phyloP scores from a whole-genome alignment of 805 yeast species.

The Metschnikowia lunata region DNA sequence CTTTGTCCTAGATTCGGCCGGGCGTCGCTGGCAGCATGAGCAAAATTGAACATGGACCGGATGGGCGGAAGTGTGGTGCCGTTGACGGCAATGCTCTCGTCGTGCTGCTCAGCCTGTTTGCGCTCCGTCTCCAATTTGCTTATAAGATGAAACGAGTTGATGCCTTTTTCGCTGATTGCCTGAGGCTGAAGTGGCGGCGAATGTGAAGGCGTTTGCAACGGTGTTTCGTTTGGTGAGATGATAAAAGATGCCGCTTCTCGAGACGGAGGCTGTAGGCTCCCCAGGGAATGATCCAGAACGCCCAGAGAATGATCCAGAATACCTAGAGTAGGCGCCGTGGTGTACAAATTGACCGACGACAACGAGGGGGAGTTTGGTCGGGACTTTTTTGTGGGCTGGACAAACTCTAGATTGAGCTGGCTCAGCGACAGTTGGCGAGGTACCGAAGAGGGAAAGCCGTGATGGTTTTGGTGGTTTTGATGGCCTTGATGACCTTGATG shows the following conservation, averaged over 20 bases:
- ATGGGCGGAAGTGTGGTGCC: conserved; percentile 43
- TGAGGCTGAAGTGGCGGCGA: conserved; percentile 42
- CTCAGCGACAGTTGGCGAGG: conserved; percentile 23
- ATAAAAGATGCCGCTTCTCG: conserved; percentile 22
- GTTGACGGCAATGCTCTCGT: conserved; percentile 32
- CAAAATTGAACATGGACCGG: conserved; percentile 33
- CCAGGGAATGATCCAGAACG: conserved; percentile 4
- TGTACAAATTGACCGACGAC: conserved; percentile 9
- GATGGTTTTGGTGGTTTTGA: no score
- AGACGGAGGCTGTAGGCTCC: neutral
- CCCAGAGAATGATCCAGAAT: neutral
- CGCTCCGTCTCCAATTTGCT: conserved; percentile 25
- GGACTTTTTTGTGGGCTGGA: conserved; percentile 36
- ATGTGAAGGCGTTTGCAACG: conserved; percentile 46
- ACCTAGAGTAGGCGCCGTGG: conserved; percentile 1
- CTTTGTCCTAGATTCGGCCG: neutral
- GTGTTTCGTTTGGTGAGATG: conserved; percentile 42
- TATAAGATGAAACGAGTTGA: conserved; percentile 22
- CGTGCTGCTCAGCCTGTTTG: conserved; percentile 12
- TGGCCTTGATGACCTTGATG: no score
- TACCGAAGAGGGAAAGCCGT: conserved; percentile 1
- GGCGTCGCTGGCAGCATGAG: neutral
- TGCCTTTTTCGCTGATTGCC: conserved; percentile 10
- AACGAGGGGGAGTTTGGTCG: conserved; percentile 45
- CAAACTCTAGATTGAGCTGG: conserved; percentile 36